A percentile compares a stretch with the other conserved stretches of the same genome.
These are phyloP conservation scores for Thermomyces lanuginosus DNA, from an alignment of 2,329 filamentous ascomycete species.

Conservation along the genomic window DNA sequence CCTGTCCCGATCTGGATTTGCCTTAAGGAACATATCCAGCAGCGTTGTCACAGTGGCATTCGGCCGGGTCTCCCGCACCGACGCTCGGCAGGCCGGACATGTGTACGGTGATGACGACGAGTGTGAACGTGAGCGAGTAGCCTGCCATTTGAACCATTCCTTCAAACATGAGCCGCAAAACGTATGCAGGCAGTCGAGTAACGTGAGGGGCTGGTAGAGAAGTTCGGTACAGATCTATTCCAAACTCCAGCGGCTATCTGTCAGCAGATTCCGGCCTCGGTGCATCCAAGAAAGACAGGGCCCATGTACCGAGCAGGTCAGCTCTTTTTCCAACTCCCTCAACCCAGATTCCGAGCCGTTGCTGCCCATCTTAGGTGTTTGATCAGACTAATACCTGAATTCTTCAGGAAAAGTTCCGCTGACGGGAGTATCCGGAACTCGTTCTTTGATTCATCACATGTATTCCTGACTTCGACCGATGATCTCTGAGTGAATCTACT, in stretches of 20 bases:
- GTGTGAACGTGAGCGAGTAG: slow-evolving; percentile 35
- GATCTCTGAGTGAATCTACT: no score
- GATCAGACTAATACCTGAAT: no score
- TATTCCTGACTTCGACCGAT: no score
- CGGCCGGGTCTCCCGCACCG: slow-evolving; percentile 70
- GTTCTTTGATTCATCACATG: no score
- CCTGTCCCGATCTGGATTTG: slow-evolving; percentile 61
- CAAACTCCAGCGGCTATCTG: slow-evolving; percentile 3
- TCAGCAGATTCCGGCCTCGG: slow-evolving; percentile 6
- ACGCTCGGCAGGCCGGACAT: slow-evolving; percentile 80
- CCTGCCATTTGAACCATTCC: slow-evolving; percentile 85
- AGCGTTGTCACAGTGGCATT: slow-evolving; percentile 84
- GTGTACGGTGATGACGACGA: slow-evolving; percentile 48
- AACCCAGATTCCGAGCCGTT: no score
- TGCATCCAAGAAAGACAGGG: slow-evolving; percentile 7
- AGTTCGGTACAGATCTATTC: slow-evolving; percentile 87
- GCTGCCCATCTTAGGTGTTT: no score
- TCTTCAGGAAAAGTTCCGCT: no score
- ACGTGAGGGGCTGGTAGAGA: slow-evolving; percentile 74
- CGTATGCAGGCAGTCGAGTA: slow-evolving; percentile 86
- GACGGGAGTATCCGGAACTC: no score
- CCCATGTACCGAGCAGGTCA: slow-evolving; percentile 87
- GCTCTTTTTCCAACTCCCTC: slow-evolving; percentile 73
- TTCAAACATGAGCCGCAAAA: slow-evolving; percentile 92
- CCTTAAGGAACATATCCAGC: slow-evolving; percentile 69